Base-by-base conservation (phyloP, 805 yeast species). In the Starmerella asiatica region DNA sequence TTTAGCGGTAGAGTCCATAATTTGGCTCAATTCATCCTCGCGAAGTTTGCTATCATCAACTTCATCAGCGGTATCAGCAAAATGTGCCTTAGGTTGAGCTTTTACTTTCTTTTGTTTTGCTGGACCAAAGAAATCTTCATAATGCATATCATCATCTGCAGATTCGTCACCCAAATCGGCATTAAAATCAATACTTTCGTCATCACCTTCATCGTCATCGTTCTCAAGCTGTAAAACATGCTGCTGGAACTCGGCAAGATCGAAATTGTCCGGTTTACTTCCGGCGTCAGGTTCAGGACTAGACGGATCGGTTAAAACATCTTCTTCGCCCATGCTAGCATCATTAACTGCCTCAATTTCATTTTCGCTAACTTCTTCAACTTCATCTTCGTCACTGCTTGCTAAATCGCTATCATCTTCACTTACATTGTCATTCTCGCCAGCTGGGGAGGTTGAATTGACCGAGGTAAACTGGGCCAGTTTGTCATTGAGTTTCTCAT, bases 231-330 rank as follows among this genome's bases (percentile, higher is more conserved):
- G 79, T 31, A 80, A 54, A n/a, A 76, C 73, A 56, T 76, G 84
- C 53, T 69, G 72, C 60, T 79, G 82, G 64, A 81, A 88, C 39
- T 79, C 81, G 48, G 84, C 93, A 31, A 88, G 73, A 44, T 82
- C 75, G 55, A 88, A 88, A 50, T 85, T 78, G 5, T 75, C 63
- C 6, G 43, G 47, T 9, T 46, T 51, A 11, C 43, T 52, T n/a
- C 45, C 52, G 3, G 37, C 45, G 4, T 54, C 63, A 3, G 42
- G 49, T 11, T 51, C 51, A 8, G 49, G 51, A 12, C 43, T 51
- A 15, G 46, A 52, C 1, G 37, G 43, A 8, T 49, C 54, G 14
- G 39, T 49, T 14, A 45, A 53, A 1, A 39, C 48, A n/a, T 44
- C 42, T 5, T 43, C 31, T 18, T 53, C 59, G 6, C 51, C 55